A percentile compares a stretch with the other conserved stretches of the same genome.
These are phyloP conservation scores for Graphilbum fragrans DNA, from an alignment of 2,329 filamentous ascomycete species.

Conservation along the genomic window DNA sequence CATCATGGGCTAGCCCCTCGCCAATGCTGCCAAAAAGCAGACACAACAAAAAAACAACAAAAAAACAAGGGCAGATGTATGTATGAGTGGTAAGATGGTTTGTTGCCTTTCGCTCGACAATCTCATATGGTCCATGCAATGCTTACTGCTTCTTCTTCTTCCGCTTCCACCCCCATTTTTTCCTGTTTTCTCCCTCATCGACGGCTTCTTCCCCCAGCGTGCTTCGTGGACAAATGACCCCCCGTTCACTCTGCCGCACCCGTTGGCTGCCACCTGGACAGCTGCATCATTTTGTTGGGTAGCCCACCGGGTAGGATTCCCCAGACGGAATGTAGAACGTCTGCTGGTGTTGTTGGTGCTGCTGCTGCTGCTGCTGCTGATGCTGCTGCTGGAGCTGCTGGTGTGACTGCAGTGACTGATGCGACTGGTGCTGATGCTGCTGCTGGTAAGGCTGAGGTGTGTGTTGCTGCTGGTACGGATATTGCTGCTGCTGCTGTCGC, in stretches of 20 bases:
- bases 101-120: neutral
- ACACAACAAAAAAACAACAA: neutral
- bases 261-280: no score
- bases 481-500: slow-evolving; percentile 5
- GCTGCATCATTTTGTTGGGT: slow-evolving; percentile 14
- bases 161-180: no score
- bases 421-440: neutral
- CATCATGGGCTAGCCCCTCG: neutral
- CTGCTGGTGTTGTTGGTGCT: slow-evolving; percentile 3
- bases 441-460: neutral
- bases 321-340: slow-evolving; percentile 5
- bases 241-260: no score
- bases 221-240: no score
- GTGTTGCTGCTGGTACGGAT: neutral
- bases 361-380: neutral
- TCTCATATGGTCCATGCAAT: neutral
- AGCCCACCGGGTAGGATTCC: slow-evolving; percentile 15
- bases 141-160: neutral
- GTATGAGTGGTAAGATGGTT: neutral
- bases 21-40: neutral
- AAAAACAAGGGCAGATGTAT: neutral
- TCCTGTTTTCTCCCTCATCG: no score
- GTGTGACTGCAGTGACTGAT: slow-evolving; percentile 10
- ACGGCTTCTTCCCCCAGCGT: neutral
- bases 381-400: neutral